Conservation (phyloP, 2,329 filamentous ascomycete species). For the Tolypocladium amazonense region DNA sequence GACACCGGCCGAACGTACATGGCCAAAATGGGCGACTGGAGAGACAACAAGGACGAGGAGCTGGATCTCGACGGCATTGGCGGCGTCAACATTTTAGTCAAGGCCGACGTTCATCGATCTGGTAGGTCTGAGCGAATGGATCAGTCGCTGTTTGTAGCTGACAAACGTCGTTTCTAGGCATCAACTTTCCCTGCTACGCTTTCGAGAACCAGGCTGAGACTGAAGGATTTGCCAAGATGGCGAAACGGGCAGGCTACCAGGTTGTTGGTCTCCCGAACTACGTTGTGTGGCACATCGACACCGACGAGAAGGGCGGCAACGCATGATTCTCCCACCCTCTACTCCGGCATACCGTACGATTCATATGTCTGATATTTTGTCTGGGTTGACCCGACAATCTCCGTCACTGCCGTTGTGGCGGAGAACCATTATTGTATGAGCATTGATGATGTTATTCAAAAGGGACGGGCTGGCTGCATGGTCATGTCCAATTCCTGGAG, state of each 20-base stretch:
- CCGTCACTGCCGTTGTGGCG: conserved; percentile 6
- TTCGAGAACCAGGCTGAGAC: conserved; percentile 99
- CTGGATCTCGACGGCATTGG: conserved; percentile 91
- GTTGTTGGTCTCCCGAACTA: conserved; percentile 94
- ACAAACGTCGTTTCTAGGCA: conserved; percentile 43
- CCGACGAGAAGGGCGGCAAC: conserved; percentile 87
- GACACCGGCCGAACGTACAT: conserved; percentile 85
- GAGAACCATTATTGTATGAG: conserved; percentile 12
- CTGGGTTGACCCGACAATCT: conserved; percentile 8
- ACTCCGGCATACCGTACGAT: conserved; percentile 5
- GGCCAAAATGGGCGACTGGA: conserved; percentile 85
- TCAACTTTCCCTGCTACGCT: conserved; percentile 93
- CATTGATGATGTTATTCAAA: conserved; percentile 13
- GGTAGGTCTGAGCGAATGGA: conserved; percentile 39
- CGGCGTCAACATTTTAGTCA: conserved; percentile 94
- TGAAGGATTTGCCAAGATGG: conserved; percentile 98
- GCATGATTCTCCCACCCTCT: conserved; percentile 19
- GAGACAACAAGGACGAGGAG: conserved; percentile 83
- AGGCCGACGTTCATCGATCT: conserved; percentile 92
- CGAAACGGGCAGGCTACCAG: conserved; percentile 85
- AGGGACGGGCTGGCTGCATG: not conserved
- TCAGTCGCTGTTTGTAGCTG: not conserved
- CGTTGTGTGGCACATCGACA: conserved; percentile 97
- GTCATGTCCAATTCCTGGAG: not conserved
- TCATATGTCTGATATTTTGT: conserved; percentile 12